Evolutionary conservation across 139 green algal genomes (phyloP), one percentile per base, ranked within the genome.

Genomic region (Pycnococcus provasolii): DNA sequence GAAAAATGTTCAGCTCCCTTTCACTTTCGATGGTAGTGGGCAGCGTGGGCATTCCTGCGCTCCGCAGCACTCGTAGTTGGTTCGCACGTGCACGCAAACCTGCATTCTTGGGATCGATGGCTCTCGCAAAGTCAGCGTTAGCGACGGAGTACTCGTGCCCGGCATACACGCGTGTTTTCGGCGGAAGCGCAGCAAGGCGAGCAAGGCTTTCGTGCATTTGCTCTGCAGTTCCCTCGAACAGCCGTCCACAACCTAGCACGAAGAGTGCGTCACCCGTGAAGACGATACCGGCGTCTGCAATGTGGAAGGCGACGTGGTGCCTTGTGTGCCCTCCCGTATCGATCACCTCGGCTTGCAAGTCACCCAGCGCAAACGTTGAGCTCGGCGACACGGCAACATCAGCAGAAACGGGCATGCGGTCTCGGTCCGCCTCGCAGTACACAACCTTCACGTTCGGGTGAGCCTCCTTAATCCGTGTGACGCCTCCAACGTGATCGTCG

Each of bases 71-170:
- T 6, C 53, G 53, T 7, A 81, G 63, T 4, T 76, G 43, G 2
- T 68, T 2, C 15, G 6, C 37, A 2, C 75, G 45, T 4, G 52
- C 26, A 44, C 42, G 41, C 9, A 81, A 51, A 37, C 11, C 75
- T 47, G n/a, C 55, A 40, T 80, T 81, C 48, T 37, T 42, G 4
- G 55, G 54, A 53, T 81, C 75, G 53, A 81, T 67, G 5, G 37
- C 11, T 39, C 79, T 11, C 6, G 75, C 74, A 55, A 81, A 81
- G 0, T 58, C 44, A 2, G 54, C 74, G 78, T 81, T 81, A 5
- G 75, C 73, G 66, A 78, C 52, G 5, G 73, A 81, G 67, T 80
- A 80, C 74, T 80, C 74, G 50, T 80, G 74, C 6, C 66, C 75
- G 60, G 74, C 81, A 45, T 70, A 81, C n/a, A 81, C 68, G 41